phyloP scores from a whole-genome alignment of 768 basidiomycete genomes.

The Melanogaster broomeanus region DNA sequence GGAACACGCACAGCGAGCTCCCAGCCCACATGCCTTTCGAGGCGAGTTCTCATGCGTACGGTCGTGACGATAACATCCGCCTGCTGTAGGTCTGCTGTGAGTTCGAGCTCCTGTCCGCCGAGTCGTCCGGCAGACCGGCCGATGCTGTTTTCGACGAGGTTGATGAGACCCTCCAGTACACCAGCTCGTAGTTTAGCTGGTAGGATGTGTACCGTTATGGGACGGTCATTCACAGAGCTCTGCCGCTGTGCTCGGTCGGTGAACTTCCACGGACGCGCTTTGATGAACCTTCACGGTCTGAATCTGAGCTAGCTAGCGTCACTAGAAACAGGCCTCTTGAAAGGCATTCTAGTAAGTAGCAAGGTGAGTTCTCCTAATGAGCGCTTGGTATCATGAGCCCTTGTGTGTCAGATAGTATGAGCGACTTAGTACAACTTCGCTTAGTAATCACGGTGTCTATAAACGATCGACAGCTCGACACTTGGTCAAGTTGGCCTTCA shows the following conservation, averaged over 20 bases:
- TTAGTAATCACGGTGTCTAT: too few species aligned
- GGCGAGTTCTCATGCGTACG: conserved; percentile 62
- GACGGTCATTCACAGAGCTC: conserved; percentile 4
- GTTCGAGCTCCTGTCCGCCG: conserved; percentile 25
- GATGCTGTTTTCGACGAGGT: conserved; percentile 22
- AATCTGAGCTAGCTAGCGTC: not conserved
- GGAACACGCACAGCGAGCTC: conserved; percentile 54
- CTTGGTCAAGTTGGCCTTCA: too few species aligned
- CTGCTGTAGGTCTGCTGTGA: conserved; percentile 42
- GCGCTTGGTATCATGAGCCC: too few species aligned
- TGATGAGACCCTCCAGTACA: conserved; percentile 22
- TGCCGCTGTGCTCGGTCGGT: conserved; percentile 4
- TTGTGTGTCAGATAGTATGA: too few species aligned
- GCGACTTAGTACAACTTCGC: too few species aligned
- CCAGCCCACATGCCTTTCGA: conserved; percentile 73
- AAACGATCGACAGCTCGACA: too few species aligned
- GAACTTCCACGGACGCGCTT: conserved; percentile 10
- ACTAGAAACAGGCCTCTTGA: conserved; percentile 7
- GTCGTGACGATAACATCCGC: conserved; percentile 70
- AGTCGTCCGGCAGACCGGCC: not conserved
- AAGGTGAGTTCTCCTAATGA: not conserved
- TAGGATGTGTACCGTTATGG: conserved; percentile 32
- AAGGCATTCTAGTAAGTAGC: conserved; percentile 6
- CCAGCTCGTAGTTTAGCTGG: conserved; percentile 29
- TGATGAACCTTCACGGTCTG: conserved; percentile 6